These are phyloP conservation scores for Solanum dulcamara DNA, from an alignment of 257 asterid species.

Conservation along the genomic window DNA sequence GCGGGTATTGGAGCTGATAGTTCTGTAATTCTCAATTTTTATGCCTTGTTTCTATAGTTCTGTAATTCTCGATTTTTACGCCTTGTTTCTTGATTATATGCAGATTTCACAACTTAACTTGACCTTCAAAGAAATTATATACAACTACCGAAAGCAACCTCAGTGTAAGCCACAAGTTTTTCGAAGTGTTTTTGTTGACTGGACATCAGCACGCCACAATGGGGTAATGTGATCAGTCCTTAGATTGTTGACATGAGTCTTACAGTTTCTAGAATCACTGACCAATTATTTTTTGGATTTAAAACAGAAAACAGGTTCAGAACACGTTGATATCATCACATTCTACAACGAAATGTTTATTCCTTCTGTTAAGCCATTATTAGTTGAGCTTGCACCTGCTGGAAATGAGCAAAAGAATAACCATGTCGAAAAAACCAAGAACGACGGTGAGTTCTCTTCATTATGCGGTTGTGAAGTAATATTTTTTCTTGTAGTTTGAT, in stretches of 20 bases:
- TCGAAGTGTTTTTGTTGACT: conserved; percentile 33
- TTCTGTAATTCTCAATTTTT: not conserved
- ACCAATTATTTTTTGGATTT: conserved; percentile 5
- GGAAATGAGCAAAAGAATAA: conserved; percentile 42
- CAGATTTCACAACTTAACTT: conserved; percentile 61
- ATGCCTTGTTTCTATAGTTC: not conserved
- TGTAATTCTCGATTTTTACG: not conserved
- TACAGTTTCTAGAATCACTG: not conserved
- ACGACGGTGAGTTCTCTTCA: conserved; percentile 40
- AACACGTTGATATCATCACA: conserved; percentile 83
- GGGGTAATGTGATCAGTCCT: conserved; percentile 27
- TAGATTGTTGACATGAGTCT: not conserved
- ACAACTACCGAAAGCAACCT: conserved; percentile 35
- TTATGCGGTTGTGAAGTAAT: not conserved
- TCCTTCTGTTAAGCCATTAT: conserved; percentile 84
- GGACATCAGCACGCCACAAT: conserved; percentile 20
- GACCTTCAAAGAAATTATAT: conserved; percentile 34
- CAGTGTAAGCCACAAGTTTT: conserved; percentile 42
- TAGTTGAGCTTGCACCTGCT: conserved; percentile 76
- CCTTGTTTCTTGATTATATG: conserved; percentile 6
- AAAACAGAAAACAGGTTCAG: conserved; percentile 71
- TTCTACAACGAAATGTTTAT: conserved; percentile 86
- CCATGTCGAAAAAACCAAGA: conserved; percentile 39
- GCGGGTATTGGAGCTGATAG: conserved; percentile 2
- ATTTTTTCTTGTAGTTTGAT: not conserved